Evolutionary conservation across 192 early-diverging fungal genomes (phyloP), one percentile per base, ranked within the genome.

Genomic region (Podila minutissima): DNA sequence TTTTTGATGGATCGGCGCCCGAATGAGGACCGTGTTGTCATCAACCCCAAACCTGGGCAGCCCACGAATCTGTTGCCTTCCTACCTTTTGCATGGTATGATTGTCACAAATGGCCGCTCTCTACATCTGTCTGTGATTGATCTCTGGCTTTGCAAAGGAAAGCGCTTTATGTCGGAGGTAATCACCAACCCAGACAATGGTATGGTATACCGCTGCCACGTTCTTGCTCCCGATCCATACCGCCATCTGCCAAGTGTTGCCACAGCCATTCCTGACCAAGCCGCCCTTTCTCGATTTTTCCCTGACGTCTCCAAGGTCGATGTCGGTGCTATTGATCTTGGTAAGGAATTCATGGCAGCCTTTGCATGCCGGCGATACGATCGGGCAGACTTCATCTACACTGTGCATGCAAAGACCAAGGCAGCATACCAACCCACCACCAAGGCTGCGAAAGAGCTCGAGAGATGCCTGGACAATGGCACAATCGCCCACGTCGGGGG

Each of bases 1-100:
- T 59, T 59, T 28, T 59, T 59, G 58, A 59, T 59, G 58, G 58
- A 59, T 28, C 58, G 19, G 28, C 58, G 22, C 51, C 51, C 22
- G 6, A 53, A 17, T 4, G 51, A 13, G 24, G 58, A n/a, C 58
- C 7, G 3, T 12, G 24, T 20, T 26, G 3, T 17, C 22, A 53
- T n/a, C 19, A 22, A 53, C 22, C 51, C 19, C 17, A 53, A 59
- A 59, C 24, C 58, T 26, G 58, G 24, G 0, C 24, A 20, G 24
- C 58, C 58, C n/a, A 4, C 24, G 2, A 59, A 59, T 28, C 28
- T 24, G n/a, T 59, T 59, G 58, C 58, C 58, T 5, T 59, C 58
- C n/a, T 59, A 59, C 9, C 58, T 59, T 13, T 28, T 28, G 24
- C n/a, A 26, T 28, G 58, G 58, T 10, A 28, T 28, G 58, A 19